Percentiles rank a stretch among this genome's conserved stretches.
These are phyloP conservation scores for Saccharomycopsis sp. DNA, from an alignment of 805 yeast species.

Conservation along the genomic window DNA sequence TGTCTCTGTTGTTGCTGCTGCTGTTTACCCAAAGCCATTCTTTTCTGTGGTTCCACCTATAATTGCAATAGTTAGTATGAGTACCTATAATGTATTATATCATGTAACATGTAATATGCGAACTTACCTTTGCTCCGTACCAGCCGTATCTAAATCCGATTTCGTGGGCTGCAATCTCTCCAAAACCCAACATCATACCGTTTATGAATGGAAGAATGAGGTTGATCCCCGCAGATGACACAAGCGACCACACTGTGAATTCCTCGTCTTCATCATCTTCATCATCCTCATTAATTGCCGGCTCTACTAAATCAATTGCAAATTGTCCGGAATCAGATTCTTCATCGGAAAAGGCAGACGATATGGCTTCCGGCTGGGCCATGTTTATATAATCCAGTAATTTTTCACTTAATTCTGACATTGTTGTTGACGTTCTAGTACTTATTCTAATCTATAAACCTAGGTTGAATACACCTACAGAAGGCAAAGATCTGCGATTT, in stretches of 20 bases:
- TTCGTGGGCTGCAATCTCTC: slow-evolving; percentile 92
- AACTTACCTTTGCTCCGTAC: slow-evolving; percentile 53
- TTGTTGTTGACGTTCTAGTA: background rate
- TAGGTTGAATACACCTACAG: too few relatives aligned
- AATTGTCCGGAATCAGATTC: background rate
- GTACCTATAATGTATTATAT: background rate
- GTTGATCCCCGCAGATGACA: slow-evolving; percentile 59
- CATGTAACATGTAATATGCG: background rate
- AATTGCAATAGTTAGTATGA: background rate
- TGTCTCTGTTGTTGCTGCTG: background rate
- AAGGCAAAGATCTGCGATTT: too few relatives aligned
- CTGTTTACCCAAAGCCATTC: background rate
- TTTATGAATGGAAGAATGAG: slow-evolving; percentile 80
- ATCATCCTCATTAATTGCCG: background rate
- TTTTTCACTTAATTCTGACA: background rate
- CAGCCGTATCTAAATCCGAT: slow-evolving; percentile 75
- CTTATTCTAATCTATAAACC: too few relatives aligned
- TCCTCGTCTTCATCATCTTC: slow-evolving; percentile 15
- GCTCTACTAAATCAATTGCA: background rate
- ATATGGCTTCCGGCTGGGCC: background rate
- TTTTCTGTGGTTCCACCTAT: background rate
- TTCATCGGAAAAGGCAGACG: background rate
- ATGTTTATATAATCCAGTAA: background rate
- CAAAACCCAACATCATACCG: slow-evolving; percentile 94
- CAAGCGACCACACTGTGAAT: slow-evolving; percentile 30